A percentile compares a stretch with the other conserved stretches of the same genome.
Evolutionary conservation across 2,329 filamentous ascomycete genomes (phyloP).

Genomic region (Aspergillus arachidicola): DNA sequence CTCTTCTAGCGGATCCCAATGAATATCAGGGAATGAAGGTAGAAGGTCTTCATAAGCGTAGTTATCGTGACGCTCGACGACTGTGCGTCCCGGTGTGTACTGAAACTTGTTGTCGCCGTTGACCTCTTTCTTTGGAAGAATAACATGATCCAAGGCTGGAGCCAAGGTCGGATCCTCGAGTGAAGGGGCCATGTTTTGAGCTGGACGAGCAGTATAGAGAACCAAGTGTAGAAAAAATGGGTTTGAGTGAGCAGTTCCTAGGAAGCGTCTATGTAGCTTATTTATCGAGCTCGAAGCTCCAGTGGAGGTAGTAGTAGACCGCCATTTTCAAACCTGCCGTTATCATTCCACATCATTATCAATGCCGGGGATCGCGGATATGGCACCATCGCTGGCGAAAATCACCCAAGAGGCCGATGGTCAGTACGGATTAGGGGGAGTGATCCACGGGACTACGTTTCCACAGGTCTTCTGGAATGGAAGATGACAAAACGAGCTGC

Average conservation of each 20-base stretch:
- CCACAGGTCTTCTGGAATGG: slow-evolving; percentile 4
- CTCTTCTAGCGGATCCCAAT: slow-evolving; percentile 54
- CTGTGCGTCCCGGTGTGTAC: slow-evolving; percentile 54
- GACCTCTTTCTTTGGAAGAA: slow-evolving; percentile 24
- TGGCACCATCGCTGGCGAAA: slow-evolving; percentile 33
- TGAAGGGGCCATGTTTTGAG: slow-evolving; percentile 34
- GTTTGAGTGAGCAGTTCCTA: neutral
- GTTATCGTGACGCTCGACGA: slow-evolving; percentile 48
- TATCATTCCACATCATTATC: slow-evolving; percentile 16
- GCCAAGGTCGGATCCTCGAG: slow-evolving; percentile 29
- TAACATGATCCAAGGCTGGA: slow-evolving; percentile 14
- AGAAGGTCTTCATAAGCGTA: slow-evolving; percentile 58
- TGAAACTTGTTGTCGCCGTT: slow-evolving; percentile 34
- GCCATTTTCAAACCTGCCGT: neutral
- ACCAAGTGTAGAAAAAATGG: neutral
- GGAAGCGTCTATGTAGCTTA: neutral
- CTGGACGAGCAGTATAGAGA: neutral
- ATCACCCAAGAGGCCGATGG: slow-evolving; percentile 26
- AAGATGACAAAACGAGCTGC: neutral
- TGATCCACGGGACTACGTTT: neutral
- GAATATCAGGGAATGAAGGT: slow-evolving; percentile 56
- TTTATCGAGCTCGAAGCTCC: slow-evolving; percentile 5
- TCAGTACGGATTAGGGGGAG: neutral
- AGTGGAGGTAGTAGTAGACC: neutral
- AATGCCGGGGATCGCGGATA: slow-evolving; percentile 22